These are phyloP conservation scores for Artomyces pyxidatus DNA, from an alignment of 768 basidiomycete species.

Conservation along the genomic window DNA sequence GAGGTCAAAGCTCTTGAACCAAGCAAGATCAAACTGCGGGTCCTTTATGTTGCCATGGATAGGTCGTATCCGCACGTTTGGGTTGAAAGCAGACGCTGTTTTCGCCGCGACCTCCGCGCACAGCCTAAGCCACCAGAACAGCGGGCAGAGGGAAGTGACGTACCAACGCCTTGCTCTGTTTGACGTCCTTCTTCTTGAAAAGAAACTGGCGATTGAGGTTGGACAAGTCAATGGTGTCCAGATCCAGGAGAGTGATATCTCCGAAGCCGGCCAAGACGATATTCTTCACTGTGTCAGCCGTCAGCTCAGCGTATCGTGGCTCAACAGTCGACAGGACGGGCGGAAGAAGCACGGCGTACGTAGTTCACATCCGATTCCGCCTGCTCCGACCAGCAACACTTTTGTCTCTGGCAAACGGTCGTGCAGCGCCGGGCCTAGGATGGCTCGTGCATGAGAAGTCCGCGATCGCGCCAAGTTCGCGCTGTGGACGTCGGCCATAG, in stretches of 20 bases:
- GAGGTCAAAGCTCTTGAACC: constrained; percentile 87
- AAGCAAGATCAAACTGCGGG: constrained; percentile 76
- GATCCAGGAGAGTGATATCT: constrained; percentile 85
- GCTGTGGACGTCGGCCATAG: too few relatives aligned
- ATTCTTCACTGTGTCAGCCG: constrained; percentile 70
- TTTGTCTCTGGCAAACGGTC: constrained; percentile 50
- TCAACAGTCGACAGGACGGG: background rate
- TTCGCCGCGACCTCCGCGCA: constrained; percentile 64
- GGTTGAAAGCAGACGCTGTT: constrained; percentile 79
- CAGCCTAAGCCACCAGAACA: background rate
- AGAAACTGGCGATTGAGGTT: constrained; percentile 97
- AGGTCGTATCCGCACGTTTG: constrained; percentile 77
- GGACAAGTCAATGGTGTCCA: constrained; percentile 97
- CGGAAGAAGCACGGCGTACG: constrained; percentile 37
- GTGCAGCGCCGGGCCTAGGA: constrained; percentile 71
- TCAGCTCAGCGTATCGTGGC: background rate
- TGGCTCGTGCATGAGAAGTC: constrained; percentile 56
- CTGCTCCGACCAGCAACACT: constrained; percentile 89
- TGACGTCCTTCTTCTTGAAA: constrained; percentile 95
- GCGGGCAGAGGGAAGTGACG: constrained; percentile 16
- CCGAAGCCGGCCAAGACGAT: constrained; percentile 90
- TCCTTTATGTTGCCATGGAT: constrained; percentile 97
- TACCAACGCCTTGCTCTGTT: constrained; percentile 91
- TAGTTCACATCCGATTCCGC: constrained; percentile 96
- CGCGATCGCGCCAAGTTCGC: constrained; percentile 1